These are phyloP conservation scores for Calonectria honghensis DNA, from an alignment of 2,329 filamentous ascomycete genomes.

Conservation along the genomic window DNA sequence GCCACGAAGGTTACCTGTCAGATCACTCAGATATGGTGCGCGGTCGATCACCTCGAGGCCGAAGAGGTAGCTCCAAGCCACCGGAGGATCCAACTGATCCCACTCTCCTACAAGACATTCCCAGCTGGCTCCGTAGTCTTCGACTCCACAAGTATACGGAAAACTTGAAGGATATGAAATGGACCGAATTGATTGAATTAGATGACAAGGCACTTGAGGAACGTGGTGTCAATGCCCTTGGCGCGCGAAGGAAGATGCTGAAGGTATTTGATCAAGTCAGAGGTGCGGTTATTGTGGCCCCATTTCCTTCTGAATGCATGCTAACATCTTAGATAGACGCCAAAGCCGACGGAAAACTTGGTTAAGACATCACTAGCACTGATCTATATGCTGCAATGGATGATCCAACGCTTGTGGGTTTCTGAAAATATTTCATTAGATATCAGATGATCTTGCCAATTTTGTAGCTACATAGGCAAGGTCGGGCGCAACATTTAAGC, in stretches of 20 bases:
- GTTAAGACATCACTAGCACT: conserved; percentile 57
- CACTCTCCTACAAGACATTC: conserved; percentile 92
- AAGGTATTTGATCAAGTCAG: conserved; percentile 99
- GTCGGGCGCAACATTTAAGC: conserved; percentile 25
- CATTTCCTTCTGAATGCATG: background rate
- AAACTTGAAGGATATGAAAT: conserved; percentile 97
- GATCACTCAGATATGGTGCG: conserved; percentile 94
- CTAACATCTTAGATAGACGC: conserved; percentile 72
- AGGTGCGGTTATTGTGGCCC: conserved; percentile 67
- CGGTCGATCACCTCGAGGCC: conserved; percentile 92
- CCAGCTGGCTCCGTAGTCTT: conserved; percentile 94
- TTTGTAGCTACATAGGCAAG: conserved; percentile 36
- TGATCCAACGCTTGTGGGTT: conserved; percentile 38
- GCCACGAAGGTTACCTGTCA: conserved; percentile 90
- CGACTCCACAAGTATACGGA: conserved; percentile 99
- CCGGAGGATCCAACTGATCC: conserved; percentile 98
- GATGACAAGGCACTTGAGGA: conserved; percentile 96
- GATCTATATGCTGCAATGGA: conserved; percentile 31
- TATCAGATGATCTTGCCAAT: conserved; percentile 26
- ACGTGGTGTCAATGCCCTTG: conserved; percentile 94
- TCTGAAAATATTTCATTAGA: conserved; percentile 34
- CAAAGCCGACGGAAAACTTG: conserved; percentile 83
- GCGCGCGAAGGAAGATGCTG: conserved; percentile 96
- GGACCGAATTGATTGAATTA: conserved; percentile 93
- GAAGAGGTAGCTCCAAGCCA: conserved; percentile 95